phyloP scores from a whole-genome alignment of 2,329 filamentous ascomycete species.

The Berkeleyomyces basicola region DNA sequence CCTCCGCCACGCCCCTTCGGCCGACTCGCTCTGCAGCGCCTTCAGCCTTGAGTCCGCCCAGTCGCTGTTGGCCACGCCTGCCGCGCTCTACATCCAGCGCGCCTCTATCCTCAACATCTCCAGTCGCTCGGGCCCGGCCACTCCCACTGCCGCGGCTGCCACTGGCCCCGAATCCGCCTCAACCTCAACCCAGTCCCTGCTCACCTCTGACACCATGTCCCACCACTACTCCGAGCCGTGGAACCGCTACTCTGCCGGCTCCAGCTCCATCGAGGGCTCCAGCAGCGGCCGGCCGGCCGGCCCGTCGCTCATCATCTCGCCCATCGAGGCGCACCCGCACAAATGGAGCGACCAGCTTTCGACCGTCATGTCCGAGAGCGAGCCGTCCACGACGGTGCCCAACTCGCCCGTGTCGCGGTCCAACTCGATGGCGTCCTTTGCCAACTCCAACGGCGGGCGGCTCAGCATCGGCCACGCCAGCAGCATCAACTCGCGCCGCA shows the following conservation, averaged over 20 bases:
- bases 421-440: conserved; percentile 25
- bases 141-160: neutral
- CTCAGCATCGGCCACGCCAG: conserved; percentile 29
- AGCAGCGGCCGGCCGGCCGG: neutral
- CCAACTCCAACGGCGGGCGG: conserved; percentile 23
- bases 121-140: neutral
- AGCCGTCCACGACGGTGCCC: conserved; percentile 26
- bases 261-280: neutral
- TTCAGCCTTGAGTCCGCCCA: conserved; percentile 32
- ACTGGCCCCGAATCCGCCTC: neutral
- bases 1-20: conserved; percentile 31
- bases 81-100: conserved; percentile 24
- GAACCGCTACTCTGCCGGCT: conserved; percentile 3
- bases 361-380: conserved; percentile 46
- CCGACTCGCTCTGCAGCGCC: conserved; percentile 38
- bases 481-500: conserved; percentile 35
- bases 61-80: conserved; percentile 24
- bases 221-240: conserved; percentile 3
- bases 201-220: conserved; percentile 19
- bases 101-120: conserved; percentile 18
- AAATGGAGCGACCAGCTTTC: conserved; percentile 50
- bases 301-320: conserved; percentile 4
- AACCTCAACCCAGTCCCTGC: conserved; percentile 19
- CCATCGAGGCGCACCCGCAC: conserved; percentile 34
- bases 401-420: conserved; percentile 28